phyloP scores from a whole-genome alignment of 2,329 filamentous ascomycete species.

The Setomelanomma holmii region DNA sequence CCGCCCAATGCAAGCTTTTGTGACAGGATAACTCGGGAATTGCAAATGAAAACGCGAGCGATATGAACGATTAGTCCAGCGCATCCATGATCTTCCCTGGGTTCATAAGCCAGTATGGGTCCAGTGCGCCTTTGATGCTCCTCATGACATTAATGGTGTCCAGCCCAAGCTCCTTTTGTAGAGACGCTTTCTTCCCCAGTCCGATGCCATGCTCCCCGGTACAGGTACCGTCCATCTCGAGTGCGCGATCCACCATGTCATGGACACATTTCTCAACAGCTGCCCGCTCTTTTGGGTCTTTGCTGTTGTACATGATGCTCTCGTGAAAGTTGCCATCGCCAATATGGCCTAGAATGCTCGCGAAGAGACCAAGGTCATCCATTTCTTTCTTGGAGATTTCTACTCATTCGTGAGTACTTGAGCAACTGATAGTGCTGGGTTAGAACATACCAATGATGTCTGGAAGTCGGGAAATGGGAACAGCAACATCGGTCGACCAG shows the following conservation, averaged over 20 bases:
- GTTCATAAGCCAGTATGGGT: conserved; percentile 89
- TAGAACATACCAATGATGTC: conserved; percentile 63
- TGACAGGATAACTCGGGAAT: conserved; percentile 2
- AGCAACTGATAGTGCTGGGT: neutral
- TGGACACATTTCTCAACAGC: conserved; percentile 84
- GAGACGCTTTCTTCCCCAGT: conserved; percentile 81
- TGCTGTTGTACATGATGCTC: conserved; percentile 84
- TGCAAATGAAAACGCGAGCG: neutral
- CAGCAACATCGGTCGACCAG: conserved; percentile 68
- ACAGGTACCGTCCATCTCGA: conserved; percentile 94
- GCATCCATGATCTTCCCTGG: conserved; percentile 88
- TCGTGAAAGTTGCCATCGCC: conserved; percentile 96
- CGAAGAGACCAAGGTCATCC: conserved; percentile 84
- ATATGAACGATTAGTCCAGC: conserved; percentile 20
- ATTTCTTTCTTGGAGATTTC: conserved; percentile 90
- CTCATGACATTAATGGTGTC: conserved; percentile 87
- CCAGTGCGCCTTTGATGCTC: conserved; percentile 79
- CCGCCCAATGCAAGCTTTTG: conserved; percentile 28
- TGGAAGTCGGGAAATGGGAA: conserved; percentile 66
- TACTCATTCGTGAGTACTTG: conserved; percentile 38
- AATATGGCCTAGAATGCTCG: conserved; percentile 86
- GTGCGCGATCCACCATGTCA: conserved; percentile 86
- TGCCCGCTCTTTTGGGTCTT: conserved; percentile 71
- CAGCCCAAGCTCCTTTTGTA: conserved; percentile 79
- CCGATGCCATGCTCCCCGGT: conserved; percentile 89